Conservation (phyloP, 2,329 filamentous ascomycete genomes). For the Pseudopyricularia cyperi region DNA sequence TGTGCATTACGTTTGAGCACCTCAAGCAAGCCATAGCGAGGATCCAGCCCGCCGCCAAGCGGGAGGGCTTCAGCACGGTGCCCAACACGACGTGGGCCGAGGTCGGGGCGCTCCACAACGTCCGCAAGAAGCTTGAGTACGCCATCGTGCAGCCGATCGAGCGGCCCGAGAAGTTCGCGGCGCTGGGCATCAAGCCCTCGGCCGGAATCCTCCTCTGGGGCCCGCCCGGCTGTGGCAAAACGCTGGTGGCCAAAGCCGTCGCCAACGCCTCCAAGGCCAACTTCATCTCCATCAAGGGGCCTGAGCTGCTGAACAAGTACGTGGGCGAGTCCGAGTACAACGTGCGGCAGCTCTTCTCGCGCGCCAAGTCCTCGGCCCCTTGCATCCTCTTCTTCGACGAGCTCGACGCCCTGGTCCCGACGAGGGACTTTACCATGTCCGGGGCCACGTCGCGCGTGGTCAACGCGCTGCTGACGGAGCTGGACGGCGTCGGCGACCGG, state of each 20-base stretch:
- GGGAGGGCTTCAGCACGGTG: constrained; percentile 90
- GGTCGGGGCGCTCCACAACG: constrained; percentile 70
- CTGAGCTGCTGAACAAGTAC: constrained; percentile 93
- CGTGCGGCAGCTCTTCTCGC: constrained; percentile 80
- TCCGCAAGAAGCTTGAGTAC: constrained; percentile 69
- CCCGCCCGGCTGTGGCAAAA: constrained; percentile 93
- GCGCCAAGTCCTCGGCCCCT: constrained; percentile 73
- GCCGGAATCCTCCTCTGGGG: constrained; percentile 92
- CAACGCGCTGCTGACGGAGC: constrained; percentile 86
- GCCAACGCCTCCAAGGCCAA: constrained; percentile 93
- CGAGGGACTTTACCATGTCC: constrained; percentile 51
- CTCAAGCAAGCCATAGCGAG: constrained; percentile 64
- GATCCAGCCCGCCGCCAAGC: constrained; percentile 69
- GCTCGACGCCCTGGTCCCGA: constrained; percentile 74
- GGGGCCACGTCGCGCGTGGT: constrained; percentile 69
- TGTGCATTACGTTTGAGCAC: constrained; percentile 32
- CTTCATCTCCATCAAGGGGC: constrained; percentile 96
- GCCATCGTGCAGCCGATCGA: constrained; percentile 87
- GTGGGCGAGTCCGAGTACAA: constrained; percentile 93
- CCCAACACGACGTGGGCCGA: constrained; percentile 88
- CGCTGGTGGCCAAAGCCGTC: constrained; percentile 87
- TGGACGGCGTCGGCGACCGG: constrained; percentile 72
- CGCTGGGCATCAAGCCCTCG: constrained; percentile 66
- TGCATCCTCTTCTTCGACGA: constrained; percentile 99
- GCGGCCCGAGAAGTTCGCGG: constrained; percentile 61